Evolutionary conservation across 495 filamentous ascomycete species (phyloP).

Genomic region (Xylaria intraflava): DNA sequence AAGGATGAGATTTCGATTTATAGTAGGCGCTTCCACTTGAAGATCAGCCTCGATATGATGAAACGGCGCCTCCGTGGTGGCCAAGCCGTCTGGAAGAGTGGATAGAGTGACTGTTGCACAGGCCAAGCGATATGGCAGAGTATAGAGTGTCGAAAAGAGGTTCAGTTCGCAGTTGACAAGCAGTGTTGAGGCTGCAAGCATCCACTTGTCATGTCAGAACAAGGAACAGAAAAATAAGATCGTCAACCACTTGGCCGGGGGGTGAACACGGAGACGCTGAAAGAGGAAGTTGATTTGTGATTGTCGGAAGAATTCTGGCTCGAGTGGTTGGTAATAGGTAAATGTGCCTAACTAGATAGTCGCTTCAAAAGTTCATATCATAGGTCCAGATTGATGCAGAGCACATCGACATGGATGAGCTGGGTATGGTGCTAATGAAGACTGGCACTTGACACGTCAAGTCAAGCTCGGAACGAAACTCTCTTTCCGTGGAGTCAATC

Average conservation of each 20-base stretch:
- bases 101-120: background rate
- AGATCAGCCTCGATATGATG: background rate
- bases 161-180: background rate
- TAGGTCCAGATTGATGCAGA: conserved; percentile 11
- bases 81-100: background rate
- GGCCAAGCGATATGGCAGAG: background rate
- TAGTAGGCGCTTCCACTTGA: background rate
- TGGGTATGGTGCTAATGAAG: conserved; percentile 2
- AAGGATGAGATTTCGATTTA: background rate
- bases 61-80: conserved; percentile 2
- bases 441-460: conserved; percentile 10
- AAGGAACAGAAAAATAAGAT: background rate
- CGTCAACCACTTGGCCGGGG: background rate
- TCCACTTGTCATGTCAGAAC: background rate
- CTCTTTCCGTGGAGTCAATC: conserved; percentile 7
- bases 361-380: conserved; percentile 6
- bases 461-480: conserved; percentile 19
- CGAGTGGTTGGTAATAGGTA: background rate
- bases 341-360: background rate
- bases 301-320: background rate
- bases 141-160: conserved; percentile 1
- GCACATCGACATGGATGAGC: conserved; percentile 8
- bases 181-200: background rate
- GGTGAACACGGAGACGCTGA: conserved; percentile 3
- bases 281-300: background rate